Base-by-base conservation (phyloP, 2,329 filamentous ascomycete species). In the Ophiocordyceps sinensis region DNA sequence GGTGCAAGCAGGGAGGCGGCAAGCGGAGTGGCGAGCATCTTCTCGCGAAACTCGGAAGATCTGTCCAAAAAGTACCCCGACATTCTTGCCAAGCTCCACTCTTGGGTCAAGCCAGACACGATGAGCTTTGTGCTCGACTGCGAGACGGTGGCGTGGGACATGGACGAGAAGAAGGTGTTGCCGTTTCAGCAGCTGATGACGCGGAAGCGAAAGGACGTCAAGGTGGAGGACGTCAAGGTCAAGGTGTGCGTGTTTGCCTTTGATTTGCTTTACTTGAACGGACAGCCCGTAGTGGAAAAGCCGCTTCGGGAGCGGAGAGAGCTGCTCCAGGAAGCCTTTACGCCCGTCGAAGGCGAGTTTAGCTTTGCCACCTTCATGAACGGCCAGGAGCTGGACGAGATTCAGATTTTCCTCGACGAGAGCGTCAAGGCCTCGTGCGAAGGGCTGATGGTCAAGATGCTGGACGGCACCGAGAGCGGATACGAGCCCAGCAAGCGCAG, bases 101-200 rank as follows among this genome's bases (percentile, higher is more conserved):
- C 75, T 1, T 98, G 91, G 91, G 79, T 98, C 51, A 93, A 93
- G 57, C 67, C 79, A 2, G 85, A 81, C 28, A 94, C 91, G 11
- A 85, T 84, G 62, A 94, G 87, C 56, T 98, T 98, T 55, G 91
- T 98, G 13, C 68, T 98, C n/a, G 91, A 98, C 58, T 98, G 91
- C 57, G 91, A 98, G 66, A 94, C 89, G 1, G 91, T 96, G 12
- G 91, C 85, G 1, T 96, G 91, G 89, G 91, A 98, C 60, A 73
- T 85, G n/a, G 71, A 73, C 2, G 86, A 91, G 67, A 95, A 94
- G 71, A 94, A 94, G 60, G 85, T 98, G 13, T 62, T 98, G 32
- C 91, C 91, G 0, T 98, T 98, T 68, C 91, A 98, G 60, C 87
- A 94, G 57, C 73, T 98, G 36, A 96, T 96, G 91, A 96, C 91